phyloP scores from a whole-genome alignment of 1,284 basidiomycete species.

The Ustilago trichophora region DNA sequence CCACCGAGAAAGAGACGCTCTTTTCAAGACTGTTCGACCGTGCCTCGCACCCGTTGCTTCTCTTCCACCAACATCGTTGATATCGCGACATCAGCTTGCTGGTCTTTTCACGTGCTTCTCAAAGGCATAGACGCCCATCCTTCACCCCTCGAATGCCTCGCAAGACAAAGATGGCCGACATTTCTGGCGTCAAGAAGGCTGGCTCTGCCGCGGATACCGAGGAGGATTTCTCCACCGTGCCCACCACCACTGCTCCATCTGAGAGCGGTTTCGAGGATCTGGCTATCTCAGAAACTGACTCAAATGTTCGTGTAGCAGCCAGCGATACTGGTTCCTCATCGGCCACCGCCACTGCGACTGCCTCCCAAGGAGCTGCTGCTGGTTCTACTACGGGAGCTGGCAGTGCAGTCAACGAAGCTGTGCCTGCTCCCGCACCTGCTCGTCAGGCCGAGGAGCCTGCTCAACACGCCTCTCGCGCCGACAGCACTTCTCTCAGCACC shows the following conservation, averaged over 20 bases:
- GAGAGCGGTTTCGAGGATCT: slow-evolving; percentile 34
- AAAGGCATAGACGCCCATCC: no score
- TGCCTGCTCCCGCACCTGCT: slow-evolving; percentile 18
- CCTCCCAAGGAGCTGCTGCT: background rate
- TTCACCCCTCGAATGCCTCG: slow-evolving; percentile 1
- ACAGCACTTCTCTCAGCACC: slow-evolving; percentile 29
- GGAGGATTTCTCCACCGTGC: slow-evolving; percentile 28
- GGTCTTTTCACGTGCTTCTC: no score
- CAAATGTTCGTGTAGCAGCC: slow-evolving; percentile 25
- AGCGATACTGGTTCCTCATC: slow-evolving; percentile 5
- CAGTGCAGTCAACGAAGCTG: slow-evolving; percentile 10
- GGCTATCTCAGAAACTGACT: slow-evolving; percentile 32
- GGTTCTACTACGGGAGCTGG: background rate
- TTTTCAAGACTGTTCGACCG: no score
- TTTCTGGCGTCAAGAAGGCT: slow-evolving; percentile 19
- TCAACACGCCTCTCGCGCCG: slow-evolving; percentile 8
- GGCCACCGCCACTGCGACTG: background rate
- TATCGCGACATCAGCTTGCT: no score
- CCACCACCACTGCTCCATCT: slow-evolving; percentile 36
- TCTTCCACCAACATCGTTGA: no score
- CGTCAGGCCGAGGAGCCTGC: slow-evolving; percentile 15
- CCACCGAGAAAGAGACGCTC: no score
- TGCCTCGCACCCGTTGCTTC: no score
- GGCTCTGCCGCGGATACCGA: slow-evolving; percentile 41
- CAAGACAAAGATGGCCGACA: slow-evolving; percentile 15